Evolutionary conservation across 2,329 filamentous ascomycete species (phyloP), one percentile per base, ranked within the genome.

Genomic region (Cercospora sp.): DNA sequence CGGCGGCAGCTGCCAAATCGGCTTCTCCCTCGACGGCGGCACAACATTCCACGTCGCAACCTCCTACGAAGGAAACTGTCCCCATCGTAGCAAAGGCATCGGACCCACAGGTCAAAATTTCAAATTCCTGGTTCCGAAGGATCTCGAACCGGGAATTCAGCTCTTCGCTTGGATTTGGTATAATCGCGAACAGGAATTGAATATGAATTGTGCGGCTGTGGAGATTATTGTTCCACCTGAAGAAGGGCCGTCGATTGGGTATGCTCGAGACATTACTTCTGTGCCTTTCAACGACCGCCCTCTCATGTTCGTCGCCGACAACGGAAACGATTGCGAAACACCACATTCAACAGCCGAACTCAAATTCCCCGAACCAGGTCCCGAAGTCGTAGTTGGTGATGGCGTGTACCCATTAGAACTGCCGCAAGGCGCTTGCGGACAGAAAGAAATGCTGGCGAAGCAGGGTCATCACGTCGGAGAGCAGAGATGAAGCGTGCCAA

Each of bases 111-210:
- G 77, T 5, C 83, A 84, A 69, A 77, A 76, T 9, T 84, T 84
- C 72, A 77, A 80, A 45, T 82, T 84, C 73, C 79, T 74, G 5
- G 79, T 84, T 4, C 83, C 83, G 0, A 75, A 71, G 13, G 82
- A 83, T 62, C 75, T 84, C 65, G 79, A 79, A 2, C 66, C 75
- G 5, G 82, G 82, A 8, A 72, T 79, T 6, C 80, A 78, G 12
- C 70, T 84, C 16, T 84, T 84, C 67, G 79, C 78, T 1, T 84
- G 82, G 83, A 80, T 80, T 1, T 84, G 82, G 83, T 74, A 83
- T 57, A 84, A 84, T 63, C 79, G 83, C 28, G 82, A 84, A 73
- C 76, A 81, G 63, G 82, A 83, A 67, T 78, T 80, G 67, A 81
- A 80, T 69, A 81, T 81, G 79, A 81, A 80, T 63, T 84, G 83